Evolutionary conservation across 2,329 filamentous ascomycete species (phyloP), one percentile per base, ranked within the genome.

Genomic region (Fusarium fujikuroi): DNA sequence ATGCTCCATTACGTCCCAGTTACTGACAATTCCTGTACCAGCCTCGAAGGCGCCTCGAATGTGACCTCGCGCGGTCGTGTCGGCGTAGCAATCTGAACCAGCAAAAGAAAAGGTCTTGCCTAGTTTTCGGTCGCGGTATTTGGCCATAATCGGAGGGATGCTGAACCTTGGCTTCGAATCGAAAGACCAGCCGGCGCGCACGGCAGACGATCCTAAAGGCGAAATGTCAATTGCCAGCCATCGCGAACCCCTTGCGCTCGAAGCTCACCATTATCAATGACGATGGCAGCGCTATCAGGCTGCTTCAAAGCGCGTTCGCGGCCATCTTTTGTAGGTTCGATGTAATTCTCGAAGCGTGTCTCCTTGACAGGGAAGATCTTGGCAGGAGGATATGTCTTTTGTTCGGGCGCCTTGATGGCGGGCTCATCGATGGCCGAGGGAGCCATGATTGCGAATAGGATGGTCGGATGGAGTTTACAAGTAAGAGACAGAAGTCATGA

Each of bases 1-100:
- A 66, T 95, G 95, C 82, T 99, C 96, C 90, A 97, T 95, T 39
- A 95, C 95, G 82, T 99, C 96, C 95, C 97, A 99, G 80, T 98
- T 98, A 81, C 94, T 95, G 69, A 98, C 91, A 53, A 99, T 92
- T 73, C 95, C 95, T 49, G 92, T 95, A 30, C 95, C 95, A 4
- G 92, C 89, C 81, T 99, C 96, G 77, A 98, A 98, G 3, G 95
- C 92, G 81, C 94, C 93, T 80, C 95, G 92, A 67, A 97, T 92
- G 81, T 98, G 96, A 16, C 95, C 94, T 63, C 94, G 90, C 28
- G 96, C 95, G 3, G 95, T 97, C 32, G 95, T 96, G 83, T 99
- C 96, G 72, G 95, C 92, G 79, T 96, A 98, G 79, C 97, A 94
- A 84, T 99, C 96, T 76, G 91, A 91, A 63, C 96, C 96, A 49